Percentiles rank a stretch among this genome's conserved stretches.
phyloP scores from a whole-genome alignment of 208 protist genomes.

The Willaertia magna region DNA sequence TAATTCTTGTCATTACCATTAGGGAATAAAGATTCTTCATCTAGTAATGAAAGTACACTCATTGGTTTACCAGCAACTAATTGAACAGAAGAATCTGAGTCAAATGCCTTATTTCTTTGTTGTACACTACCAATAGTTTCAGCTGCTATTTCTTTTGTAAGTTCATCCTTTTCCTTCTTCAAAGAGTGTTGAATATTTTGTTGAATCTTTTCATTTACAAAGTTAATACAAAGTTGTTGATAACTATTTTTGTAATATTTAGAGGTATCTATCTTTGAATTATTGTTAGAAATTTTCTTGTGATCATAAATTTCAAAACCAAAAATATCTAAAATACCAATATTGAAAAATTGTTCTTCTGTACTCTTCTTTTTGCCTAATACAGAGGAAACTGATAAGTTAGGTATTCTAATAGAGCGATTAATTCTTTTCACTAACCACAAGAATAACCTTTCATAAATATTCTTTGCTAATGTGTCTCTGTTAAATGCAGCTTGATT shows the following conservation, averaged over 20 bases:
- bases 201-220: conserved; percentile 8
- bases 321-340: conserved; percentile 73
- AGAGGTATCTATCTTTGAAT: no score
- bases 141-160: background rate
- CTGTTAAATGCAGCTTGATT: conserved; percentile 38
- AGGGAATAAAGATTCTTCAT: conserved; percentile 70
- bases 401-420: conserved; percentile 16
- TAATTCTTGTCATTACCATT: conserved; percentile 50
- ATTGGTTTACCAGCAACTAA: conserved; percentile 64
- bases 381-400: background rate
- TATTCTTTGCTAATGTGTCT: conserved; percentile 48
- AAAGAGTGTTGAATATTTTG: background rate
- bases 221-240: conserved; percentile 1
- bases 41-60: conserved; percentile 67
- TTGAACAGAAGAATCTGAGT: conserved; percentile 37
- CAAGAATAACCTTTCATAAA: conserved; percentile 55
- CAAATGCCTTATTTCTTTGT: conserved; percentile 13
- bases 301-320: conserved; percentile 77
- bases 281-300: no score
- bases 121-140: background rate
- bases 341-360: conserved; percentile 11
- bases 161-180: conserved; percentile 19
- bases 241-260: background rate
- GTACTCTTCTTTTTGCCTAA: background rate
- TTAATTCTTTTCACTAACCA: conserved; percentile 58